These are phyloP conservation scores for Stachybotrys chlorohalonatus DNA, from an alignment of 2,329 filamentous ascomycete genomes.

Conservation along the genomic window DNA sequence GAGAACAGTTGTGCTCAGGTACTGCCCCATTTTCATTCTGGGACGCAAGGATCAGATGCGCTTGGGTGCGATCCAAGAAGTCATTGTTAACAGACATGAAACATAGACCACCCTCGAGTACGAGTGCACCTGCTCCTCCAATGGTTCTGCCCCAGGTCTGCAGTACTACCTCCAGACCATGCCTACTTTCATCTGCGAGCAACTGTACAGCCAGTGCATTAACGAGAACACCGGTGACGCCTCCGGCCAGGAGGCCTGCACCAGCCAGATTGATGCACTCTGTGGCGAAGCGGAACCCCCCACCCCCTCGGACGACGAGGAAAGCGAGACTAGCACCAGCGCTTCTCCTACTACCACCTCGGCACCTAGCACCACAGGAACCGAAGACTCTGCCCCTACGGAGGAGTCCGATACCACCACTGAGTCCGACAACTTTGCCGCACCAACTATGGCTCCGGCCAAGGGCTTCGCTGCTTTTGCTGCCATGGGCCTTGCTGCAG, in stretches of 20 bases:
- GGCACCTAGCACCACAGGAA: not conserved
- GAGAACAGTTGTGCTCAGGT: conserved; percentile 39
- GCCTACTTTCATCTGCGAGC: conserved; percentile 41
- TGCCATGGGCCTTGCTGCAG: conserved; percentile 43
- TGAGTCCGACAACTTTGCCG: conserved; percentile 22
- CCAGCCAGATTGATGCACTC: conserved; percentile 32
- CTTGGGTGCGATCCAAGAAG: too few relatives aligned
- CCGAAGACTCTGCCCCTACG: not conserved
- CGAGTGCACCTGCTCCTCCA: conserved; percentile 38
- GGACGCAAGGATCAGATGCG: too few relatives aligned
- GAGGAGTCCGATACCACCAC: conserved; percentile 19
- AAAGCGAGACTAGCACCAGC: not conserved
- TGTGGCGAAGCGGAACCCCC: conserved; percentile 32
- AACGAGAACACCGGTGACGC: conserved; percentile 28
- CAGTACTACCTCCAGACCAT: conserved; percentile 45
- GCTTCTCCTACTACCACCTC: not conserved
- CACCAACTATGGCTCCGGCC: conserved; percentile 30
- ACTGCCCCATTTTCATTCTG: conserved; percentile 12
- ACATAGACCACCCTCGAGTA: conserved; percentile 33
- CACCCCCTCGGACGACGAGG: not conserved
- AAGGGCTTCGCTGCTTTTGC: conserved; percentile 37
- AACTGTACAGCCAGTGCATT: conserved; percentile 40
- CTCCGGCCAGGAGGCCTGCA: conserved; percentile 38
- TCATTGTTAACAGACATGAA: not conserved
- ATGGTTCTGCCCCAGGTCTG: conserved; percentile 40